Evolutionary conservation across 371 early-diverging fungal species (phyloP).

Genomic region (Rhizopus arrhizus): DNA sequence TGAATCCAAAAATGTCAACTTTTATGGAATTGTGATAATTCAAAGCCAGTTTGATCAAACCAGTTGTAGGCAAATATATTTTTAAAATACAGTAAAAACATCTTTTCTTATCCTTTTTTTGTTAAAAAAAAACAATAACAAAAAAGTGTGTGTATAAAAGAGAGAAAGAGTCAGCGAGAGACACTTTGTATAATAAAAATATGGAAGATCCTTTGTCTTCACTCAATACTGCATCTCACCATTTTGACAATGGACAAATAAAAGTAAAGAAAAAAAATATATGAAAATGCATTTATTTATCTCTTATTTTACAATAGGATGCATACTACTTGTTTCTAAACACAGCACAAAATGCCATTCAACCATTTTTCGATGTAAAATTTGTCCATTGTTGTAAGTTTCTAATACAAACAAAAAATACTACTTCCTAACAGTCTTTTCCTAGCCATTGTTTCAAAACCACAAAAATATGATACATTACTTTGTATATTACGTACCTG

Average conservation of each 20-base stretch:
- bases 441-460: constrained; percentile 33
- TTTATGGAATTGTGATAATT: too few relatives aligned
- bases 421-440: background rate
- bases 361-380: constrained; percentile 26
- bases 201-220: constrained; percentile 18
- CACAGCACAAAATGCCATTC: constrained; percentile 23
- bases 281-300: background rate
- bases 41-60: too few relatives aligned
- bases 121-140: background rate
- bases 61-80: too few relatives aligned
- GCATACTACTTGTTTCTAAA: constrained; percentile 26
- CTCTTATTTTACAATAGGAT: constrained; percentile 17
- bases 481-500: constrained; percentile 28
- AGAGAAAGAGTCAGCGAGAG: too few relatives aligned
- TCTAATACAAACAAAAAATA: background rate
- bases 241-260: constrained; percentile 32
- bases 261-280: constrained; percentile 20
- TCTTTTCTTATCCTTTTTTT: background rate
- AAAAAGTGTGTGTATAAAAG: background rate
- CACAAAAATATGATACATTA: constrained; percentile 15
- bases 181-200: too few relatives aligned
- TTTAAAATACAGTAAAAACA: too few relatives aligned
- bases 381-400: constrained; percentile 36
- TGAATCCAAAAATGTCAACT: too few relatives aligned
- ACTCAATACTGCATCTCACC: constrained; percentile 23